Percentiles rank a stretch among this genome's conserved stretches.
Conservation (phyloP, 75 land plant species). For the Adiantum capillusveneris region DNA sequence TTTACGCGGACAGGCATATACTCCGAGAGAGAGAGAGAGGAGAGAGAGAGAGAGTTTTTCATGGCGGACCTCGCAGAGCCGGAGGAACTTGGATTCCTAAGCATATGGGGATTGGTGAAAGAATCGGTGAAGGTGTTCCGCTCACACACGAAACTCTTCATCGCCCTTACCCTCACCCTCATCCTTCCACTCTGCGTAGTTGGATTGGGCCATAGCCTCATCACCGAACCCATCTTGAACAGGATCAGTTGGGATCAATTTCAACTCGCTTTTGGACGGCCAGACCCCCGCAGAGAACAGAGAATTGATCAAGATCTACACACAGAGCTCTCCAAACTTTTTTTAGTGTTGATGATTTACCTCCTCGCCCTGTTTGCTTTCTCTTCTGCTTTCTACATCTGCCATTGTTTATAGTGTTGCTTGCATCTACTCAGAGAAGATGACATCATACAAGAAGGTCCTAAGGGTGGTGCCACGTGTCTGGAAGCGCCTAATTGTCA, state of each 20-base stretch:
- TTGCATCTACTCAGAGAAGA: constrained; percentile 33
- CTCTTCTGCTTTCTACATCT: constrained; percentile 49
- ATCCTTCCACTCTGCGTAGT: constrained; percentile 54
- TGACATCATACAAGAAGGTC: constrained; percentile 13
- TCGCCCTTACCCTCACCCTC: constrained; percentile 32
- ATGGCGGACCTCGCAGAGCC: constrained; percentile 24
- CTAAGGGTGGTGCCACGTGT: constrained; percentile 28
- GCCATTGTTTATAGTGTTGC: constrained; percentile 59
- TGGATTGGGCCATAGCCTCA: constrained; percentile 30
- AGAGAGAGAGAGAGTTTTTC: too few species aligned
- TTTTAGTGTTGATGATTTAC: constrained; percentile 27
- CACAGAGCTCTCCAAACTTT: constrained; percentile 17
- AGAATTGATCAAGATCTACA: constrained; percentile 14
- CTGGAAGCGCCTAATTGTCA: constrained; percentile 33
- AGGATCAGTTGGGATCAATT: constrained; percentile 32
- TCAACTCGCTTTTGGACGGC: neutral
- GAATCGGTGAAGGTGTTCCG: constrained; percentile 43
- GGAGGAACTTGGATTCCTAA: constrained; percentile 54
- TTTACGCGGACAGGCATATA: too few species aligned
- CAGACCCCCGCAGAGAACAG: constrained; percentile 12
- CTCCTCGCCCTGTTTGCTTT: constrained; percentile 29
- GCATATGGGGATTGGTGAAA: constrained; percentile 35
- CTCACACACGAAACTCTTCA: constrained; percentile 28
- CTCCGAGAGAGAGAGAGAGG: too few species aligned
- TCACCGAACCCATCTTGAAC: constrained; percentile 26